phyloP scores from a whole-genome alignment of 2,329 filamentous ascomycete genomes.

The Dactylellina sp. region DNA sequence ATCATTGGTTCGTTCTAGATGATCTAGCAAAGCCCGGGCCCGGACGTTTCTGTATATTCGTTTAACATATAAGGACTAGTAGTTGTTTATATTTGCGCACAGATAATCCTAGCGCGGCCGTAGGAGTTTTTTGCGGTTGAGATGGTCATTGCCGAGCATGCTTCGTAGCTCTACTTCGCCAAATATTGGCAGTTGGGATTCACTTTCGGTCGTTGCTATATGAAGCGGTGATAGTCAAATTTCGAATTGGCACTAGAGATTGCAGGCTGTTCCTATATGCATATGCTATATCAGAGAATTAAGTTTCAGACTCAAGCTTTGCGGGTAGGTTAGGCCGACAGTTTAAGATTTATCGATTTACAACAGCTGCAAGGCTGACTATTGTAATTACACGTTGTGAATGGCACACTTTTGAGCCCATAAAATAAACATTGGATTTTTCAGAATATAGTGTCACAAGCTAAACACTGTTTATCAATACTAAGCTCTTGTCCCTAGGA shows the following conservation, averaged over 20 bases:
- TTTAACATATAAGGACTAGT: neutral
- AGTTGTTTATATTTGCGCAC: constrained; percentile 2
- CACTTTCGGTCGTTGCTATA: constrained; percentile 1
- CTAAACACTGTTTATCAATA: too few relatives aligned
- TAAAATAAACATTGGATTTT: too few relatives aligned
- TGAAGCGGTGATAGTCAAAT: too few relatives aligned
- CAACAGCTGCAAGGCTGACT: neutral
- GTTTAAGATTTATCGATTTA: too few relatives aligned
- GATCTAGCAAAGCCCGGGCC: constrained; percentile 21
- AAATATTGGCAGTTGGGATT: constrained; percentile 32
- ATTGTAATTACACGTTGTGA: neutral
- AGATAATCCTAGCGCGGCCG: constrained; percentile 33
- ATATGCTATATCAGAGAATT: too few relatives aligned
- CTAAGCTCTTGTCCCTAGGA: too few relatives aligned
- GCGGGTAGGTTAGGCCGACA: too few relatives aligned
- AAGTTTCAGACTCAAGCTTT: too few relatives aligned
- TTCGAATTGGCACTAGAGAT: too few relatives aligned
- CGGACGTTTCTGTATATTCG: constrained; percentile 47
- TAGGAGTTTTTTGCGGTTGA: constrained; percentile 25
- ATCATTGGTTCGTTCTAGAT: neutral
- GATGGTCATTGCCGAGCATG: constrained; percentile 16
- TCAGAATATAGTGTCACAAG: too few relatives aligned
- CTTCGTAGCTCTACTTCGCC: constrained; percentile 12
- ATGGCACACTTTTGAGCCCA: neutral
- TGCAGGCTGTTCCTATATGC: too few relatives aligned